Evolutionary conservation across 2,329 filamentous ascomycete genomes (phyloP), one percentile per base, ranked within the genome.

Genomic region (Oidium heveae): DNA sequence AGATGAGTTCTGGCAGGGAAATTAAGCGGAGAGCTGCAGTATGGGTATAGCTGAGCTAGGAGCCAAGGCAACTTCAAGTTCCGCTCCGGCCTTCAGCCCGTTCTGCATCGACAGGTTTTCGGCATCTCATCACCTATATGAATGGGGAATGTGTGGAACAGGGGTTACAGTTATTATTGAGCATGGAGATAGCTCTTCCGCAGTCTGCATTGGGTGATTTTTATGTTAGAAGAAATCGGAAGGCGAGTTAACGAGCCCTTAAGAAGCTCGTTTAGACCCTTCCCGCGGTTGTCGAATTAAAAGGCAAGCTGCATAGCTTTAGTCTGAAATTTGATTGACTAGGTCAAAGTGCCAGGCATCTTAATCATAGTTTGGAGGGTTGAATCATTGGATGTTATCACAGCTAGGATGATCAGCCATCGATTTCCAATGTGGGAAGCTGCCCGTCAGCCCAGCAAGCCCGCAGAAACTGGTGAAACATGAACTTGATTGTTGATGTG

Each of bases 291-390:
- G 47, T 28, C 47, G 47, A 32, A 50, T 50, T 32, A 24, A 22
- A 50, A 50, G 47, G 47, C 22, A 50, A 50, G 47, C 32, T 50
- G 47, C 47, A 50, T 50, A n/a, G 24, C 47, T 33, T 50, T 22
- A 34, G 47, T 28, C 12, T 39, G 10, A n/a, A n/a, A 2, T 4
- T 34, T 50, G 33, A 32, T 50, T 50, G 47, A n/a, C 28, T 33
- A 33, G 47, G 22, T 34, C 15, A 50, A 34, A 9, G 33, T 50
- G 24, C 22, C 47, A 32, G 28, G 16, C 36, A 39, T 39, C 36
- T 39, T 39, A 3, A n/a, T n/a, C 12, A 39, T n/a, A 39, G 16
- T n/a, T 13, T 13, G 36, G 16, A 39, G 3, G 12, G 12, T n/a
- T 39, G 36, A 10, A 39, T n/a, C 36, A 39, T n/a, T 50, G 7